A percentile compares a stretch with the other conserved stretches of the same genome.
These are phyloP conservation scores for Neonectria ditissima DNA, from an alignment of 2,329 filamentous ascomycete genomes.

Conservation along the genomic window DNA sequence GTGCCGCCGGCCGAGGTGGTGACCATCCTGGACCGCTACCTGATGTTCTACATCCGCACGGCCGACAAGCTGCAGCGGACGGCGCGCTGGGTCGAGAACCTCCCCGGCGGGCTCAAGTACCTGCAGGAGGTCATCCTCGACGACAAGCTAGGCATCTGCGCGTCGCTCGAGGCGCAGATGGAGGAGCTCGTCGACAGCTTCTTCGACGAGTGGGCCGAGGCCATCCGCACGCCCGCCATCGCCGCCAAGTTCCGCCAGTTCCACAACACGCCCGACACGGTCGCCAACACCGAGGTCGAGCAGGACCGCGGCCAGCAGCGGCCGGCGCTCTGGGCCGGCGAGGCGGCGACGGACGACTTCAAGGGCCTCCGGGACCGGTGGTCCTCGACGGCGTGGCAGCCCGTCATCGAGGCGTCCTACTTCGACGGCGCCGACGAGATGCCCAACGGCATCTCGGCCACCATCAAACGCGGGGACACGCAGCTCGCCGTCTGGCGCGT, in stretches of 20 bases:
- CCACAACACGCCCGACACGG: slow-evolving; percentile 80
- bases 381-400: slow-evolving; percentile 77
- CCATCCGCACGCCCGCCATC: slow-evolving; percentile 75
- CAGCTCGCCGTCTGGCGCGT: slow-evolving; percentile 91
- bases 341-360: slow-evolving; percentile 78
- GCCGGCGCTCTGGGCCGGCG: slow-evolving; percentile 82
- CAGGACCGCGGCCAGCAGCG: slow-evolving; percentile 78
- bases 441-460: slow-evolving; percentile 79
- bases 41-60: slow-evolving; percentile 94
- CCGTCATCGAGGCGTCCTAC: slow-evolving; percentile 76
- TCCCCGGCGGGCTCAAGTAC: slow-evolving; percentile 87
- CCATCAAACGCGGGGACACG: slow-evolving; percentile 87
- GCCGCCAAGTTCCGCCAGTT: slow-evolving; percentile 83
- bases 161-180: slow-evolving; percentile 89
- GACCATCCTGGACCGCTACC: slow-evolving; percentile 86
- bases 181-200: slow-evolving; percentile 83
- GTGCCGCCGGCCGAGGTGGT: slow-evolving; percentile 86
- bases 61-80: slow-evolving; percentile 91
- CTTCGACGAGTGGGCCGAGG: slow-evolving; percentile 94
- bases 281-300: slow-evolving; percentile 77
- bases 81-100: slow-evolving; percentile 85
- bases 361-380: slow-evolving; percentile 72
- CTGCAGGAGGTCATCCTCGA: slow-evolving; percentile 85
- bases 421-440: slow-evolving; percentile 73
- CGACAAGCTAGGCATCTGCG: slow-evolving; percentile 87